Evolutionary conservation across 257 asterid species (phyloP).

Genomic region (Scutellaria galericulata): DNA sequence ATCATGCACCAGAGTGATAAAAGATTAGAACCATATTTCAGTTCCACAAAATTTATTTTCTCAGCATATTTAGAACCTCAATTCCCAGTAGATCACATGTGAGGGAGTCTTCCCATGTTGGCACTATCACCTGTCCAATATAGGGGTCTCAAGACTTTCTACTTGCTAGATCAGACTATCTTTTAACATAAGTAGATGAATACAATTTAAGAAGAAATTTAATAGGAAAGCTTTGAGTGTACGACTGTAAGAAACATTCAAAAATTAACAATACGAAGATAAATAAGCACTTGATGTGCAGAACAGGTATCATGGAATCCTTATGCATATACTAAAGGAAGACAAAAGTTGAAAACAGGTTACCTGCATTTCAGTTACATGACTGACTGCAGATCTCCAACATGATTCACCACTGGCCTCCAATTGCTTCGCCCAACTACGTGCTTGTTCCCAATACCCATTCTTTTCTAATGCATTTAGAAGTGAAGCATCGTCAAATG

Average conservation of each 20-base stretch:
- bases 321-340: slow-evolving; percentile 22
- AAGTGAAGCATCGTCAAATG: slow-evolving; percentile 85
- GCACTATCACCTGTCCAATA: slow-evolving; percentile 5
- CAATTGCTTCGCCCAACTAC: slow-evolving; percentile 92
- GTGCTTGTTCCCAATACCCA: slow-evolving; percentile 98
- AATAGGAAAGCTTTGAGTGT: neutral
- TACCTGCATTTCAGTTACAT: slow-evolving; percentile 99
- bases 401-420: slow-evolving; percentile 84
- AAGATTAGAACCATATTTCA: neutral
- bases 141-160: slow-evolving; percentile 1
- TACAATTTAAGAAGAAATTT: neutral
- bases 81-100: neutral
- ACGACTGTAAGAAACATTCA: slow-evolving; percentile 18
- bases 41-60: neutral
- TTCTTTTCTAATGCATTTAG: slow-evolving; percentile 73
- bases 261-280: slow-evolving; percentile 13
- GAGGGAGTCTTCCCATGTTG: neutral
- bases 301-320: slow-evolving; percentile 27
- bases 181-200: slow-evolving; percentile 22
- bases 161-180: slow-evolving; percentile 18
- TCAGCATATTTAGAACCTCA: slow-evolving; percentile 10
- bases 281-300: slow-evolving; percentile 12
- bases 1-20: neutral
- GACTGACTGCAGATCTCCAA: slow-evolving; percentile 84
- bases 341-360: slow-evolving; percentile 20